phyloP scores from a whole-genome alignment of 768 basidiomycete genomes.

The Leucosporidium creatinivorum region DNA sequence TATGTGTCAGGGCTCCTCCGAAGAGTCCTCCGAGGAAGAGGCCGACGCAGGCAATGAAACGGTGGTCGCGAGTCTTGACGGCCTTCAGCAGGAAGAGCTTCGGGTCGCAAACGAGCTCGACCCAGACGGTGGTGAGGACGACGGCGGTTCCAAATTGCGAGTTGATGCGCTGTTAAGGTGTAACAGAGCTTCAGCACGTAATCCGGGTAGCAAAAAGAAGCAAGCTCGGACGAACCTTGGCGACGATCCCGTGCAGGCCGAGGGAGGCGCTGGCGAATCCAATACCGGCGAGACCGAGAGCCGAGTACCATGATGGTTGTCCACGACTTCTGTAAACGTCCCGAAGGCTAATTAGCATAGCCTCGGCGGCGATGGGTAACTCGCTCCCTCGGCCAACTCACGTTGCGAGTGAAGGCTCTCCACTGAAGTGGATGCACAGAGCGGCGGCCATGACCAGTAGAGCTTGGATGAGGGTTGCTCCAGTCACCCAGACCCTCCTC shows the following conservation, averaged over 20 bases:
- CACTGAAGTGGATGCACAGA: conserved; percentile 16
- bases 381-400: neutral
- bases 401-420: neutral
- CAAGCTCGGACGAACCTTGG: conserved; percentile 48
- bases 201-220: neutral
- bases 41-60: conserved; percentile 51
- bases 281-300: conserved; percentile 60
- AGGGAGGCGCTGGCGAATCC: conserved; percentile 72
- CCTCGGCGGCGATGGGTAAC: neutral
- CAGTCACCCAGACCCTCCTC: conserved; percentile 20
- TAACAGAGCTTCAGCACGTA: neutral
- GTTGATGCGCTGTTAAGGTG: conserved; percentile 10
- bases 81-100: conserved; percentile 56
- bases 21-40: conserved; percentile 70
- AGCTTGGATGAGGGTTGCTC: conserved; percentile 16
- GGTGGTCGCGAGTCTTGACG: conserved; percentile 62
- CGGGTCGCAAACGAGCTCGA: conserved; percentile 77
- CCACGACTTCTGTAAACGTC: neutral
- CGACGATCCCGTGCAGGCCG: conserved; percentile 61
- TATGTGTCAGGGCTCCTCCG: neutral
- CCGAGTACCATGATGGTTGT: neutral
- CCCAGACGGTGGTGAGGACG: conserved; percentile 59
- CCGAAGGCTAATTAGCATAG: neutral
- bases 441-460: conserved; percentile 24
- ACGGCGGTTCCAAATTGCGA: conserved; percentile 34